Conservation (phyloP, 805 yeast species). For the Nematodospora valgi region DNA sequence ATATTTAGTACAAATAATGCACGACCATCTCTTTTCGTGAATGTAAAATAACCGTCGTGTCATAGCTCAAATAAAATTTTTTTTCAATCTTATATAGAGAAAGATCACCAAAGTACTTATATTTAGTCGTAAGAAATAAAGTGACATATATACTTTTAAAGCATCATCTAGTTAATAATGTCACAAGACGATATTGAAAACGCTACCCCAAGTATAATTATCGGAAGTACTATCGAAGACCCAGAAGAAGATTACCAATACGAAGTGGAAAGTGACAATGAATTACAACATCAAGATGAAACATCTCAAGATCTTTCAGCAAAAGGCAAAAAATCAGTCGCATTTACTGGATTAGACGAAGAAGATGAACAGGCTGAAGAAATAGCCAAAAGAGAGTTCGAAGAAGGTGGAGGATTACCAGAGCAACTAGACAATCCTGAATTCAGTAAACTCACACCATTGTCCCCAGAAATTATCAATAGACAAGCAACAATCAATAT, state of each 20-base stretch:
- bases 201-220: constrained; percentile 81
- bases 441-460: constrained; percentile 74
- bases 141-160: not conserved
- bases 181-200: constrained; percentile 76
- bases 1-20: not conserved
- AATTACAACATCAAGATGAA: constrained; percentile 43
- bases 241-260: constrained; percentile 44
- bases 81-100: not conserved
- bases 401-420: constrained; percentile 98
- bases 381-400: constrained; percentile 77
- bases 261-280: constrained; percentile 47
- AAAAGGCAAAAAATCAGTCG: constrained; percentile 65
- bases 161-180: constrained; percentile 34
- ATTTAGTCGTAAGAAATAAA: not conserved
- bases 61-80: not conserved
- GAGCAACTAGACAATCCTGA: constrained; percentile 93
- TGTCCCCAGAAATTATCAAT: constrained; percentile 91
- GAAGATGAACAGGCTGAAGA: constrained; percentile 70
- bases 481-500: constrained; percentile 99
- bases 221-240: constrained; percentile 49
- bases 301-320: constrained; percentile 27
- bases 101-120: not conserved
- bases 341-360: constrained; percentile 70
- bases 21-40: not conserved
- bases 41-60: constrained; percentile 3